phyloP scores from a whole-genome alignment of 2,329 filamentous ascomycete species.

The Phoma sp. region DNA sequence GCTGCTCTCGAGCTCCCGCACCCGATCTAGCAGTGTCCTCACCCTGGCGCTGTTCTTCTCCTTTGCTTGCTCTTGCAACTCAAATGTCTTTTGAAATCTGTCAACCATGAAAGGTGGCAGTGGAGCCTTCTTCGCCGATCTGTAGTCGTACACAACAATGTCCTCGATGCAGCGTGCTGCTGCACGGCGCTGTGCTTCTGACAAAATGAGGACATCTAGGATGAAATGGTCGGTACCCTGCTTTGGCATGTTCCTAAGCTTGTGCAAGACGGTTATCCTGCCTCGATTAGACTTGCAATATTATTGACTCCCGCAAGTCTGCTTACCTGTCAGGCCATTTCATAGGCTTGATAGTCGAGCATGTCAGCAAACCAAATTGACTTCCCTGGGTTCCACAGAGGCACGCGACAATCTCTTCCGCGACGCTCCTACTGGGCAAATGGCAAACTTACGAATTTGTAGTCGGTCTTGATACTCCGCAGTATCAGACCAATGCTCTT shows the following conservation, averaged over 20 bases:
- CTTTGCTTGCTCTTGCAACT: slow-evolving; percentile 67
- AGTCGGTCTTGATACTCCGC: slow-evolving; percentile 80
- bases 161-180: slow-evolving; percentile 81
- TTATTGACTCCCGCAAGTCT: too few species aligned
- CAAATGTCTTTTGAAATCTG: slow-evolving; percentile 66
- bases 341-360: slow-evolving; percentile 64
- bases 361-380: slow-evolving; percentile 15
- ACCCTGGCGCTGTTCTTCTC: slow-evolving; percentile 62
- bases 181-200: slow-evolving; percentile 74
- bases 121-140: slow-evolving; percentile 61
- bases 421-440: slow-evolving; percentile 5
- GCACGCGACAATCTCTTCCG: slow-evolving; percentile 7
- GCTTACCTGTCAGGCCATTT: slow-evolving; percentile 72
- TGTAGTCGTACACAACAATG: slow-evolving; percentile 80
- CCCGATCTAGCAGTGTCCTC: slow-evolving; percentile 55
- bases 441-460: slow-evolving; percentile 76
- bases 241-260: slow-evolving; percentile 65
- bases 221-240: slow-evolving; percentile 62
- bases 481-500: slow-evolving; percentile 76
- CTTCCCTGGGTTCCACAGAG: slow-evolving; percentile 1
- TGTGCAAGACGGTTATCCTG: slow-evolving; percentile 81
- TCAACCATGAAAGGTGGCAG: slow-evolving; percentile 68
- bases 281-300: slow-evolving; percentile 4
- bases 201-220: slow-evolving; percentile 72
- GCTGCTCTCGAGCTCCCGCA: slow-evolving; percentile 69